A percentile compares a stretch with the other conserved stretches of the same genome.
These are phyloP conservation scores for Syzygium jambos DNA, from an alignment of 345 rosid genomes.

Conservation along the genomic window DNA sequence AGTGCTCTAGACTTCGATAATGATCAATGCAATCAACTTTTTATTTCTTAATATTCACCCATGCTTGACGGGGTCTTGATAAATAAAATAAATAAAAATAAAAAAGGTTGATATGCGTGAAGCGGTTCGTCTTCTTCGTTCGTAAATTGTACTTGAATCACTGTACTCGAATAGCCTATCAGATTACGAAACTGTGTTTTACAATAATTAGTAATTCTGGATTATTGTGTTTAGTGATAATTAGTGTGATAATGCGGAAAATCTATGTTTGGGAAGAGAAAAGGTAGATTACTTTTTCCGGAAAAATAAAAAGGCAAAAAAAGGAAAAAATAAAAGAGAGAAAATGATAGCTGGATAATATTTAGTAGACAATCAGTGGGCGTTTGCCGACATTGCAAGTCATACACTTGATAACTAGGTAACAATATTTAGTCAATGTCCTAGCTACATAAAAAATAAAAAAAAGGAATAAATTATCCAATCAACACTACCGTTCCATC, in stretches of 20 bases:
- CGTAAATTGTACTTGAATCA: no score
- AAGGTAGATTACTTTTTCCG: fast-evolving
- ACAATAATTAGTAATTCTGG: no score
- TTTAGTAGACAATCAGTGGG: background rate
- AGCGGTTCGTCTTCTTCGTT: background rate
- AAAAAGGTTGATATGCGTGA: background rate
- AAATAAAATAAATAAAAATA: no score
- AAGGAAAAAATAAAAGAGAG: background rate
- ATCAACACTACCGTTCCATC: background rate
- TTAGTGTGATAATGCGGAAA: fast-evolving
- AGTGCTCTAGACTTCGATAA: no score
- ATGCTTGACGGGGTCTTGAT: background rate
- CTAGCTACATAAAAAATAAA: background rate
- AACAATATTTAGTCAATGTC: background rate
- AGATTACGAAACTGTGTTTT: no score
- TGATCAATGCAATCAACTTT: no score
- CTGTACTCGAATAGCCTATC: background rate
- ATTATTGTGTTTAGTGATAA: background rate
- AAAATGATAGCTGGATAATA: background rate
- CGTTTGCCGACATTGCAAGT: background rate
- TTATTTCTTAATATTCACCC: background rate
- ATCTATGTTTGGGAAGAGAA: background rate
- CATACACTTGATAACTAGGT: background rate
- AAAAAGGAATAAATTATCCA: background rate
- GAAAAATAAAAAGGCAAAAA: background rate